Conservation (phyloP, 1,139 yeast species). For the Suhomyces kunorum region DNA sequence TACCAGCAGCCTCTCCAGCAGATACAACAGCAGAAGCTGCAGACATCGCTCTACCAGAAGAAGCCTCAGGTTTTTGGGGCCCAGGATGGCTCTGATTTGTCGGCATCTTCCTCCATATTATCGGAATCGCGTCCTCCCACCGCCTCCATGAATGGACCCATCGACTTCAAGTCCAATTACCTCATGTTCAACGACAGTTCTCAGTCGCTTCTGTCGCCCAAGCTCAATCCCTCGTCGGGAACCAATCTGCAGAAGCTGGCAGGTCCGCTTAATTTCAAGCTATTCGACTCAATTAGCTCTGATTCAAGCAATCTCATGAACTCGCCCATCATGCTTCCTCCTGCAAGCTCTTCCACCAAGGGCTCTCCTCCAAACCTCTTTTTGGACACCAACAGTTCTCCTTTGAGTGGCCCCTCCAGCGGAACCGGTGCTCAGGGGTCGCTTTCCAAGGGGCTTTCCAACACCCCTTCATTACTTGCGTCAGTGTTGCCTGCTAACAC, state of each 20-base stretch:
- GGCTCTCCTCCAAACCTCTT: constrained; percentile 32
- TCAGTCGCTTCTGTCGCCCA: constrained; percentile 27
- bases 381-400: constrained; percentile 19
- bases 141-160: constrained; percentile 7
- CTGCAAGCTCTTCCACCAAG: constrained; percentile 18
- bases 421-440: constrained; percentile 3
- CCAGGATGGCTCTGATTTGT: constrained; percentile 7
- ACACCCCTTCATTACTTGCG: constrained; percentile 15
- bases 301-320: constrained; percentile 16
- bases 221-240: constrained; percentile 4
- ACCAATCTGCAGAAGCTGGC: constrained; percentile 11
- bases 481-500: constrained; percentile 12
- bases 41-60: constrained; percentile 6
- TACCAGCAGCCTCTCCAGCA: constrained; percentile 17
- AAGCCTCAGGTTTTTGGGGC: constrained; percentile 12
- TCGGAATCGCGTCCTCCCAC: constrained; percentile 11
- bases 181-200: constrained; percentile 25
- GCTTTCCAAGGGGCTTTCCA: constrained; percentile 13
- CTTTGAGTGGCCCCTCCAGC: constrained; percentile 11
- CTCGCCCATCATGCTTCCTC: constrained; percentile 24
- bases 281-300: constrained; percentile 21
- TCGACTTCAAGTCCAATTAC: constrained; percentile 20
- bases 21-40: constrained; percentile 14
- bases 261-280: constrained; percentile 19
- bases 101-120: constrained; percentile 8